Conservation (phyloP, 345 rosid species). For the Citrus australasica region DNA sequence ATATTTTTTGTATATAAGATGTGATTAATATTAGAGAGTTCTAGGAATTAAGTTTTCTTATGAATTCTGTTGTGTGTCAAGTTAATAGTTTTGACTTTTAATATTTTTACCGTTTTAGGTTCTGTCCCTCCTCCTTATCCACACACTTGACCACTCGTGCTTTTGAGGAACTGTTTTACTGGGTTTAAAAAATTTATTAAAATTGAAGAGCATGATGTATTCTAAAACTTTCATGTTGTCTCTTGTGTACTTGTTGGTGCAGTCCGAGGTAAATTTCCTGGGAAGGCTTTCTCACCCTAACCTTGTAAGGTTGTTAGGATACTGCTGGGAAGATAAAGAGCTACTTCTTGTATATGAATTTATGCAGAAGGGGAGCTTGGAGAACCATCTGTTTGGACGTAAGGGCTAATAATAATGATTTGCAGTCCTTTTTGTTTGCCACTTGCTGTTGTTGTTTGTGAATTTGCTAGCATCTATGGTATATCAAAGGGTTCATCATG, state of each 20-base stretch:
- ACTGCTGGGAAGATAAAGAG: constrained; percentile 72
- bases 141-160: background rate
- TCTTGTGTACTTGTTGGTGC: constrained; percentile 20
- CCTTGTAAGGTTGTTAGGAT: constrained; percentile 81
- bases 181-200: background rate
- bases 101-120: background rate
- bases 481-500: background rate
- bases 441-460: background rate
- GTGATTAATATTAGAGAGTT: background rate
- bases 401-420: constrained; percentile 26
- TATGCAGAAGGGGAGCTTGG: constrained; percentile 96
- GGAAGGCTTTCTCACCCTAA: constrained; percentile 88
- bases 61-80: background rate
- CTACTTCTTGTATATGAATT: constrained; percentile 86
- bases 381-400: constrained; percentile 87
- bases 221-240: background rate
- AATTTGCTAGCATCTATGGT: background rate
- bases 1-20: background rate
- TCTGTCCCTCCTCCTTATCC: background rate
- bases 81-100: background rate
- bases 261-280: constrained; percentile 83
- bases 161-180: background rate
- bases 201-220: no score
- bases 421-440: background rate
- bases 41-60: background rate